Percentiles rank a stretch among this genome's conserved stretches.
phyloP scores from a whole-genome alignment of 2,329 filamentous ascomycete species.

The Fusarium sp. region DNA sequence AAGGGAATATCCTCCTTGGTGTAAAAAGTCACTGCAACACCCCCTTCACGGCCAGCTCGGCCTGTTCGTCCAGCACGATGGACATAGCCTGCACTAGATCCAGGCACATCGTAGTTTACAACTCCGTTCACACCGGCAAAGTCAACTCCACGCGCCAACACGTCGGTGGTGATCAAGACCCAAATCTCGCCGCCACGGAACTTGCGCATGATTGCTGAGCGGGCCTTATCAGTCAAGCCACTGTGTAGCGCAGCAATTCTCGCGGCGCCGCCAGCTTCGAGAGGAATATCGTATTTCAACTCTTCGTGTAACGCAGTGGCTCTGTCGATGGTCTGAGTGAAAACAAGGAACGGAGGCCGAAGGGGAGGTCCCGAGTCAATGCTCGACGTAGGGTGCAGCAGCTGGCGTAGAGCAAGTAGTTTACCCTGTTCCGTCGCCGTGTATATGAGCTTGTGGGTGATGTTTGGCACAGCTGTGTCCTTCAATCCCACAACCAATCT shows the following conservation, averaged over 20 bases:
- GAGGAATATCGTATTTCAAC: slow-evolving; percentile 92
- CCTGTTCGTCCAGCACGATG: slow-evolving; percentile 94
- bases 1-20: slow-evolving; percentile 93
- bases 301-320: slow-evolving; percentile 90
- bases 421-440: slow-evolving; percentile 95
- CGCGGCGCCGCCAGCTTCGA: slow-evolving; percentile 84
- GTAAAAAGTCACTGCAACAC: slow-evolving; percentile 92
- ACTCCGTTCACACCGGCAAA: slow-evolving; percentile 96
- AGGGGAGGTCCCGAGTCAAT: slow-evolving; percentile 69
- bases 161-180: slow-evolving; percentile 95
- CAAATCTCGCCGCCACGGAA: slow-evolving; percentile 95
- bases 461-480: slow-evolving; percentile 93
- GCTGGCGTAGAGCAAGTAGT: slow-evolving; percentile 87
- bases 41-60: slow-evolving; percentile 86
- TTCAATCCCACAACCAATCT: slow-evolving; percentile 96
- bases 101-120: slow-evolving; percentile 97
- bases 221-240: slow-evolving; percentile 79
- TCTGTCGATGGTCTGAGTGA: slow-evolving; percentile 94
- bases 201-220: slow-evolving; percentile 84
- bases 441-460: slow-evolving; percentile 89
- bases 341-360: slow-evolving; percentile 91
- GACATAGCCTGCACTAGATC: slow-evolving; percentile 89
- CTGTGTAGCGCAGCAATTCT: slow-evolving; percentile 93
- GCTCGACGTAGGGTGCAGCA: slow-evolving; percentile 79
- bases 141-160: slow-evolving; percentile 91